Evolutionary conservation across 1,139 yeast species (phyloP).

Genomic region (Yamadazyma kanchanaburiensis): DNA sequence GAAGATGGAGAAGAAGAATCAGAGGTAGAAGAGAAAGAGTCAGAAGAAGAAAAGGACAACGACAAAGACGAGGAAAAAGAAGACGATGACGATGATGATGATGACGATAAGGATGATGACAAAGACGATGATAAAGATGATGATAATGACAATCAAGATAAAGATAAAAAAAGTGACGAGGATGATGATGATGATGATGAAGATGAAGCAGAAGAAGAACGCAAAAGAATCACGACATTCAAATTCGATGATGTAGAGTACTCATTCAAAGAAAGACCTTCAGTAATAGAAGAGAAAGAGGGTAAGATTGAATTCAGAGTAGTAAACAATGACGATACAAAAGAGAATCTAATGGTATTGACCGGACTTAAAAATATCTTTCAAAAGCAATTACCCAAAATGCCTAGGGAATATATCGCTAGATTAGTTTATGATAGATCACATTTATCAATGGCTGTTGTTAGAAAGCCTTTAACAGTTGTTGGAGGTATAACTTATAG

Average conservation of each 20-base stretch:
- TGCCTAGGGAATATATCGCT: slow-evolving; percentile 97
- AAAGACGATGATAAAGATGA: slow-evolving; percentile 15
- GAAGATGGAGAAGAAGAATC: slow-evolving; percentile 1
- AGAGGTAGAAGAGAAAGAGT: slow-evolving; percentile 2
- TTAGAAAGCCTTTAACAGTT: slow-evolving; percentile 86
- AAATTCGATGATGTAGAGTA: slow-evolving; percentile 74
- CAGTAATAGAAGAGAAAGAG: slow-evolving; percentile 88
- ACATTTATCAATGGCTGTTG: slow-evolving; percentile 94
- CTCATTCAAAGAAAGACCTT: slow-evolving; percentile 87
- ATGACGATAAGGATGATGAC: slow-evolving; percentile 8
- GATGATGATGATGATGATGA: slow-evolving; percentile 38
- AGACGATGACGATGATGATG: slow-evolving; percentile 8
- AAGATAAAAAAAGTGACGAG: slow-evolving; percentile 20
- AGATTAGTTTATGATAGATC: slow-evolving; percentile 91
- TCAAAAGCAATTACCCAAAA: slow-evolving; percentile 95
- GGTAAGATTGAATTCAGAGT: slow-evolving; percentile 93
- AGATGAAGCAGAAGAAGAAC: slow-evolving; percentile 51
- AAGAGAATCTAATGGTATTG: slow-evolving; percentile 83
- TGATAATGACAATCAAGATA: slow-evolving; percentile 14
- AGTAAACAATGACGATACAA: slow-evolving; percentile 88
- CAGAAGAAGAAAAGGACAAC: slow-evolving; percentile 4
- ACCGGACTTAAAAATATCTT: slow-evolving; percentile 95
- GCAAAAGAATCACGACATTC: slow-evolving; percentile 47
- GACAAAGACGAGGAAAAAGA: neutral
- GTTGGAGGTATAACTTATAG: slow-evolving; percentile 97